phyloP scores from a whole-genome alignment of 2,329 filamentous ascomycete species.

The Cyphellophora attinorum region DNA sequence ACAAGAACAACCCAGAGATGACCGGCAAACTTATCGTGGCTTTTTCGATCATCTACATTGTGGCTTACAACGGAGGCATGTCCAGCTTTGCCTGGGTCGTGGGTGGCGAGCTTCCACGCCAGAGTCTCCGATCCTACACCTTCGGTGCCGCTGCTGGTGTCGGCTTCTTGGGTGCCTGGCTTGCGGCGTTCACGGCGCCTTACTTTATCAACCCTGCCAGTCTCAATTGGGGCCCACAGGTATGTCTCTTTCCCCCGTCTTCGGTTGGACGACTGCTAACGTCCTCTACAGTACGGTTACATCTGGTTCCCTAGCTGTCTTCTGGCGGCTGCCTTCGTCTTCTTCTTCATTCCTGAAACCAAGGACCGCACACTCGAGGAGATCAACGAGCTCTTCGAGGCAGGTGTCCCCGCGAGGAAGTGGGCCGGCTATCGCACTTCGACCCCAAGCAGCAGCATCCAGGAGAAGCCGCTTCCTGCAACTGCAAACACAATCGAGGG shows the following conservation, averaged over 20 bases:
- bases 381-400: background rate
- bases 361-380: background rate
- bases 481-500: background rate
- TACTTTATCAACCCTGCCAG: constrained; percentile 49
- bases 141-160: constrained; percentile 46
- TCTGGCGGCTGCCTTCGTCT: background rate
- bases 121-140: constrained; percentile 47
- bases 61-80: constrained; percentile 46
- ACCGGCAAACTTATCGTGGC: constrained; percentile 43
- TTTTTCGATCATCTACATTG: constrained; percentile 44
- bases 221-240: constrained; percentile 49
- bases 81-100: constrained; percentile 47
- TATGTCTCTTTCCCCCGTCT: too few relatives aligned
- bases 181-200: constrained; percentile 48
- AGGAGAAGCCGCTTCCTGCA: background rate
- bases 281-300: background rate
- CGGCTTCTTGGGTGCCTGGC: constrained; percentile 48
- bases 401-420: background rate
- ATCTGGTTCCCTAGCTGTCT: background rate
- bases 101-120: constrained; percentile 42
- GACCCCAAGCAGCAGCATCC: background rate
- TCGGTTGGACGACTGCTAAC: too few relatives aligned
- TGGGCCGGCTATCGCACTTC: background rate
- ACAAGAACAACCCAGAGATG: constrained; percentile 21
- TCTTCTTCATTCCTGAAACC: constrained; percentile 3